Percentiles rank a stretch among this genome's conserved stretches.
phyloP scores from a whole-genome alignment of 2,329 filamentous ascomycete species.

The Mycosphaerelloides madeirae region DNA sequence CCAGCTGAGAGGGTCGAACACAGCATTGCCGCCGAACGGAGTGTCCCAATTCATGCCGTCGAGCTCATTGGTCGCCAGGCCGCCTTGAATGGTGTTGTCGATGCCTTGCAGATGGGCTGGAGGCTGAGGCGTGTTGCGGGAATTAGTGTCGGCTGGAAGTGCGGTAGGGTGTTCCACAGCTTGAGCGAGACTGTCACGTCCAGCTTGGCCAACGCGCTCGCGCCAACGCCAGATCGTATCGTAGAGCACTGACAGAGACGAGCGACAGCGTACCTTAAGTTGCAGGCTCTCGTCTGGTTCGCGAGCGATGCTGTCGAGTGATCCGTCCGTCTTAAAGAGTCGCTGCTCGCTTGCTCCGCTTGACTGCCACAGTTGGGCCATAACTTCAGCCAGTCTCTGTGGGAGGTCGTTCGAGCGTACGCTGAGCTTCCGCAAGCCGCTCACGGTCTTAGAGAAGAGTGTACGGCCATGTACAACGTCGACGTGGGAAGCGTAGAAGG shows the following conservation, averaged over 20 bases:
- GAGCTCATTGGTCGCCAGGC: conserved; percentile 16
- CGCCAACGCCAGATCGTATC: conserved; percentile 84
- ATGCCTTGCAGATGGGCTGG: conserved; percentile 4
- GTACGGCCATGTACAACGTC: conserved; percentile 1
- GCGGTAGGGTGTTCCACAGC: conserved; percentile 77
- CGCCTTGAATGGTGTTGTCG: conserved; percentile 1
- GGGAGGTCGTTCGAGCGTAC: conserved; percentile 74
- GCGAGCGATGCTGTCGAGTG: conserved; percentile 8
- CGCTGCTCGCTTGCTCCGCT: conserved; percentile 30
- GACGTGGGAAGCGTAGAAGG: conserved; percentile 63
- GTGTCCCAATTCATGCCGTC: conserved; percentile 31
- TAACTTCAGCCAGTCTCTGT: conserved; percentile 75
- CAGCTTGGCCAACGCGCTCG: conserved; percentile 59
- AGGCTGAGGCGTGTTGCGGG: conserved; percentile 26
- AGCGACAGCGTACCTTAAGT: conserved; percentile 74
- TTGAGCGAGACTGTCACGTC: conserved; percentile 45
- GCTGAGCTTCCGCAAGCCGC: conserved; percentile 65
- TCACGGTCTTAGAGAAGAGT: conserved; percentile 48
- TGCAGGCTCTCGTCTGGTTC: conserved; percentile 63
- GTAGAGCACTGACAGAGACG: conserved; percentile 81
- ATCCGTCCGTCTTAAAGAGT: conserved; percentile 25
- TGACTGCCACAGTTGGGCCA: conserved; percentile 80
- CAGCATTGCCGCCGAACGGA: conserved; percentile 59
- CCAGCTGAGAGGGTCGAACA: conserved; percentile 91
- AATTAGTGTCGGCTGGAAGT: conserved; percentile 24